Percentiles rank a stretch among this genome's conserved stretches.
Evolutionary conservation across 2,329 filamentous ascomycete species (phyloP).

Genomic region (Trichoderma simmonsii): DNA sequence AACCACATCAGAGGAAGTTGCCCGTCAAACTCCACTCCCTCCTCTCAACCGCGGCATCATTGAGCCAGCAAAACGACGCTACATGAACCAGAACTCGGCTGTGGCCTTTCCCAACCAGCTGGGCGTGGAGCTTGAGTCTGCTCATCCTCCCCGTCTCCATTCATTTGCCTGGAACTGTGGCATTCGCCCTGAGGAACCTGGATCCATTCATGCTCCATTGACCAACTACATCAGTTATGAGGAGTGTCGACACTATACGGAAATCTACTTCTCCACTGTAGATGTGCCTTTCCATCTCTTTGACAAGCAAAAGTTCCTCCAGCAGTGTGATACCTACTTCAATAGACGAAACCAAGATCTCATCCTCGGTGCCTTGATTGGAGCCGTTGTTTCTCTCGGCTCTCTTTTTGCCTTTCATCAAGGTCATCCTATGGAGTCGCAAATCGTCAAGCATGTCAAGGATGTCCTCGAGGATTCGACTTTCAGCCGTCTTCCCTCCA

Average conservation of each 20-base stretch:
- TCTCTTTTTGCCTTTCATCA: constrained; percentile 18
- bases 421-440: constrained; percentile 16
- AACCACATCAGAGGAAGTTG: not conserved
- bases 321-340: not conserved
- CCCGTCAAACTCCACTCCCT: not conserved
- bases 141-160: constrained; percentile 20
- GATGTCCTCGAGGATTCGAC: constrained; percentile 5
- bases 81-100: constrained; percentile 20
- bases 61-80: constrained; percentile 15
- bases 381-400: constrained; percentile 18
- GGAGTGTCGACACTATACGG: constrained; percentile 16
- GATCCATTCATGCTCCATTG: not conserved
- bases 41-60: not conserved
- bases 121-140: constrained; percentile 15
- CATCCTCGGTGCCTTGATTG: constrained; percentile 19
- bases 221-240: not conserved
- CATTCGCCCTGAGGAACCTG: constrained; percentile 18
- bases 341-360: not conserved
- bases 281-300: constrained; percentile 19
- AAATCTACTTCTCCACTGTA: constrained; percentile 19
- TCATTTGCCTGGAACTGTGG: constrained; percentile 24
- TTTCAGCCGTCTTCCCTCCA: constrained; percentile 10
- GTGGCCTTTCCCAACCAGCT: constrained; percentile 22
- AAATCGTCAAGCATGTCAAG: constrained; percentile 16
- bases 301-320: not conserved